Evolutionary conservation across 208 protist genomes (phyloP).

Genomic region (Blastocrithidia nonstop): DNA sequence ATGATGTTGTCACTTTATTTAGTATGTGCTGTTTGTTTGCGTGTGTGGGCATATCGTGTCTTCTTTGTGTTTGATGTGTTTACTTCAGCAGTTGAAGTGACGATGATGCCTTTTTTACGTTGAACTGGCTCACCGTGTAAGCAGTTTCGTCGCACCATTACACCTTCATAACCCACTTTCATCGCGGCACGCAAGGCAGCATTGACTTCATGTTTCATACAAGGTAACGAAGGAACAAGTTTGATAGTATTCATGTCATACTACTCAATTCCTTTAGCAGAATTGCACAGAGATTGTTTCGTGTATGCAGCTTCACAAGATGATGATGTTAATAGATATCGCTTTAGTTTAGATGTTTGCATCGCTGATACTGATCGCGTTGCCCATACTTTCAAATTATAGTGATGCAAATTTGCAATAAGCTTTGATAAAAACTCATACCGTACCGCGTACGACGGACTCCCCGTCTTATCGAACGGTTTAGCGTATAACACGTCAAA

Average conservation of each 20-base stretch:
- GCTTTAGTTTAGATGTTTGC: no score
- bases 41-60: no score
- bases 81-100: no score
- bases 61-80: no score
- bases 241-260: slow-evolving; percentile 17
- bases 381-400: slow-evolving; percentile 3
- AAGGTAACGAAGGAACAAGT: slow-evolving; percentile 27
- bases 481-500: slow-evolving; percentile 70
- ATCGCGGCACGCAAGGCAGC: slow-evolving; percentile 21
- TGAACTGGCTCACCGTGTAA: background rate
- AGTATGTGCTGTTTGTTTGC: background rate
- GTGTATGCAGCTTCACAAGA: no score
- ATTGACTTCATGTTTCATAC: slow-evolving; percentile 17
- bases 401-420: slow-evolving; percentile 5
- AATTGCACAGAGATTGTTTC: no score
- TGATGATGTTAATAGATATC: no score
- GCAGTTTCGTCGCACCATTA: slow-evolving; percentile 63
- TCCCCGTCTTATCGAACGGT: slow-evolving; percentile 7
- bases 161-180: slow-evolving; percentile 62
- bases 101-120: background rate
- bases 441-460: slow-evolving; percentile 23
- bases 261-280: no score
- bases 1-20: background rate
- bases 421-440: slow-evolving; percentile 22
- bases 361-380: background rate